Base-by-base conservation (phyloP, 2,329 filamentous ascomycete species). In the Pseudogymnoascus sp. region DNA sequence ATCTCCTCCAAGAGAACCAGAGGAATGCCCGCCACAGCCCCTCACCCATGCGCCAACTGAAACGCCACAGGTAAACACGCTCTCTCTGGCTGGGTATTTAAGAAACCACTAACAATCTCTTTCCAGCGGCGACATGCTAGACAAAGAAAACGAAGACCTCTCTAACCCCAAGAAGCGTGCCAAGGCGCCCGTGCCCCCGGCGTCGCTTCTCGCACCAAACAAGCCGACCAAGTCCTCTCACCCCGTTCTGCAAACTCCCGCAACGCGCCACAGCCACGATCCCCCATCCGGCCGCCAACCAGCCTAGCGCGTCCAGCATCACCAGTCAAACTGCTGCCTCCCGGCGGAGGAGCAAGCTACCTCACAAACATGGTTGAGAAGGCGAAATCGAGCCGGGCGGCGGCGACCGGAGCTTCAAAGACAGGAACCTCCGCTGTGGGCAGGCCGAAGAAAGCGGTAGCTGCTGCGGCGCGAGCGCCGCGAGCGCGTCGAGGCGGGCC, bases 221-320 rank as follows among this genome's bases (percentile, higher is more conserved):
- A 78, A 67, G 74, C 83, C 65, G 76, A 81, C 59, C 81, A 88
- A 73, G 83, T 96, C 38, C 80, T 96, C 2, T 96, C 92, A 1
- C 91, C 91, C 1, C 88, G 90, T 61, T 93, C 90, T 0, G 88
- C 88, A 63, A 96, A 96, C 71, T 89, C 89, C 5, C 86, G 90
- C 60, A 70, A 59, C 18, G 31, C 31, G 31, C n/a, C 70, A 1
- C 60, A 69, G 28, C 68, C 67, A 55, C 63, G 65, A 12, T 70
- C 70, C 25, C 70, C 68, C 35, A 65, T 69, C 65, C 66, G 38
- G 31, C 63, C 7, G 71, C 72, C 4, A 83, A n/a, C 81, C 83
- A 12, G 74, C 77, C 23, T 86, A 40, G 78, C 83, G 1, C 82
- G 83, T 23, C 82, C 86, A 23, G 77, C 80, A 14, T 88, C 88